Percentiles rank a stretch among this genome's conserved stretches.
These are phyloP conservation scores for Pythium dissotocum DNA, from an alignment of 352 stramenopile genomes.

Conservation along the genomic window DNA sequence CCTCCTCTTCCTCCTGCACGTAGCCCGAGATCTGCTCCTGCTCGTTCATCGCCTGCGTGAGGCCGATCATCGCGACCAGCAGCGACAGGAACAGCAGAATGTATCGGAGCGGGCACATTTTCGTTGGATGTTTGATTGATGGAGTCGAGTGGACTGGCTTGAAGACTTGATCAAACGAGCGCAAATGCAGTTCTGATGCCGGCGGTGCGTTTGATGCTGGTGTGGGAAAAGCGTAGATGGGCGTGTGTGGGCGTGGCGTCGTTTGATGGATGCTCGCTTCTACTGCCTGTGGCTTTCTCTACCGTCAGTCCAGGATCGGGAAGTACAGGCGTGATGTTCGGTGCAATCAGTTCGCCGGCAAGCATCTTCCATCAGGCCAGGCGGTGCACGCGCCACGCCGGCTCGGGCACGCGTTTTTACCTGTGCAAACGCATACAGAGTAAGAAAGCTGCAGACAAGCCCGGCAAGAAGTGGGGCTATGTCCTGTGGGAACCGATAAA, in stretches of 20 bases:
- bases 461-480: background rate
- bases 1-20: constrained; percentile 55
- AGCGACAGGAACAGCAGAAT: constrained; percentile 84
- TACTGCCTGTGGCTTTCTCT: background rate
- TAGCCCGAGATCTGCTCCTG: constrained; percentile 49
- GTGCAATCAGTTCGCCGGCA: constrained; percentile 9
- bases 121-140: background rate
- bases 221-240: background rate
- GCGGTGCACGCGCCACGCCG: constrained; percentile 10
- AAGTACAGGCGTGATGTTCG: background rate
- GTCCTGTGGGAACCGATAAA: constrained; percentile 12
- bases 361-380: constrained; percentile 16
- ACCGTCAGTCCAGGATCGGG: background rate
- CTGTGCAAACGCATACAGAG: constrained; percentile 6
- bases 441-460: background rate
- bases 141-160: background rate
- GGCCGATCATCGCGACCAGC: constrained; percentile 80
- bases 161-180: background rate
- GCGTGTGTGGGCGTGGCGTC: background rate
- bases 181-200: constrained; percentile 10
- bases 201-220: constrained; percentile 1
- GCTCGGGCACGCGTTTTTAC: constrained; percentile 16
- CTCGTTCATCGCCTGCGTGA: constrained; percentile 78
- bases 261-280: constrained; percentile 8
- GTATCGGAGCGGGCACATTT: constrained; percentile 86